Evolutionary conservation across 768 basidiomycete genomes (phyloP).

Genomic region (Termitomyces sp.): DNA sequence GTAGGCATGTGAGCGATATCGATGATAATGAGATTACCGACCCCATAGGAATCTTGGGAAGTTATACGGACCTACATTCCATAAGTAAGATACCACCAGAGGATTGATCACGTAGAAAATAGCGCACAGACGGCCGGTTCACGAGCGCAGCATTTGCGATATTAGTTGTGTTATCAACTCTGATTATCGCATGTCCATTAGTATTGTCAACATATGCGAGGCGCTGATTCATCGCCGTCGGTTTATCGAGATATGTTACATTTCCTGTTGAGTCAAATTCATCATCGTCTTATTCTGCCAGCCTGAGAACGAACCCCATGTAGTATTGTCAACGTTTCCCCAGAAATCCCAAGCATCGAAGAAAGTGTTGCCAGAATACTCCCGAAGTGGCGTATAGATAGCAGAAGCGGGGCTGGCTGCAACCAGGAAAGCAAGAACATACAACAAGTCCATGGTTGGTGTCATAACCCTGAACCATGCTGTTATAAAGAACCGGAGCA

Average conservation of each 20-base stretch:
- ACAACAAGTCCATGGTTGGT: not conserved
- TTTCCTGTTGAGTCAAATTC: constrained; percentile 17
- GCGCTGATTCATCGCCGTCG: constrained; percentile 26
- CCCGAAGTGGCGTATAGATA: not conserved
- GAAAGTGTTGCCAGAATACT: constrained; percentile 3
- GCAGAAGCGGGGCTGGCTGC: not conserved
- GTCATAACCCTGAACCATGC: not conserved
- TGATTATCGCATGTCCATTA: constrained; percentile 58
- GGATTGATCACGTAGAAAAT: not conserved
- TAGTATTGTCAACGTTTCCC: constrained; percentile 5
- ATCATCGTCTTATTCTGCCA: not conserved
- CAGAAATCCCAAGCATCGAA: constrained; percentile 8
- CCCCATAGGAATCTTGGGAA: constrained; percentile 31
- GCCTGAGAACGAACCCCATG: not conserved
- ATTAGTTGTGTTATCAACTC: constrained; percentile 64
- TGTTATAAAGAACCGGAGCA: not conserved
- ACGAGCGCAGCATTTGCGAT: constrained; percentile 35
- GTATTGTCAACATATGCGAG: constrained; percentile 57
- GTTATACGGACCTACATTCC: constrained; percentile 35
- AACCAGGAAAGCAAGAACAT: not conserved
- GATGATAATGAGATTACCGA: constrained; percentile 38
- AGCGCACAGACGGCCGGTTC: constrained; percentile 54
- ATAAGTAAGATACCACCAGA: not conserved
- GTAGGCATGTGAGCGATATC: constrained; percentile 45
- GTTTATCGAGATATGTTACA: constrained; percentile 45